These are phyloP conservation scores for Sporothrix pseudoabietina DNA, from an alignment of 2,329 filamentous ascomycete genomes.

Conservation along the genomic window DNA sequence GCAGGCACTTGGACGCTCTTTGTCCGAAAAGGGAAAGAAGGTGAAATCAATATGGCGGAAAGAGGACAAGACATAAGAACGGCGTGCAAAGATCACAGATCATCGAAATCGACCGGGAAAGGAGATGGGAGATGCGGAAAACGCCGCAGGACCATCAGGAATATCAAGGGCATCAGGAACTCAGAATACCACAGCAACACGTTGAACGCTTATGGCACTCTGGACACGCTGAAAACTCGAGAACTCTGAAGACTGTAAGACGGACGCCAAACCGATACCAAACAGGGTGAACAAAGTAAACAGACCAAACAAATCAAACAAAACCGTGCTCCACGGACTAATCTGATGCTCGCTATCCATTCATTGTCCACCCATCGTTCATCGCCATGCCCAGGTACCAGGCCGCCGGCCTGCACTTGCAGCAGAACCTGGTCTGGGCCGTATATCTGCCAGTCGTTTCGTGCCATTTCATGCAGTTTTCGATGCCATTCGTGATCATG, in stretches of 20 bases:
- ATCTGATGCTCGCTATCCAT: no score
- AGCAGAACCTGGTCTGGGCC: not conserved
- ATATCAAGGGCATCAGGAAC: no score
- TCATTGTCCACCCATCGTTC: not conserved
- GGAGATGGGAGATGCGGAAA: not conserved
- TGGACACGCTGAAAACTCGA: not conserved
- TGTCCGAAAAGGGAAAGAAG: slow-evolving; percentile 5
- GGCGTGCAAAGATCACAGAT: not conserved
- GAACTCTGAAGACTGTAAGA: not conserved
- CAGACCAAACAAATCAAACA: no score
- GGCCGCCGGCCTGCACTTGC: not conserved
- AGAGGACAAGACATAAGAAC: slow-evolving; percentile 2
- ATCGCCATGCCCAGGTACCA: not conserved
- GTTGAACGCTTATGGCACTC: no score
- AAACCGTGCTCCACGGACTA: not conserved
- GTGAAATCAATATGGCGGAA: slow-evolving; percentile 8
- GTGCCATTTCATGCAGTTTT: not conserved
- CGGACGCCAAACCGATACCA: not conserved
- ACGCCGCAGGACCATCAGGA: not conserved
- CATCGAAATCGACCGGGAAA: not conserved
- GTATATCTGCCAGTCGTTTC: not conserved
- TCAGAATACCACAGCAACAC: slow-evolving; percentile 2
- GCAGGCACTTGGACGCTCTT: not conserved
- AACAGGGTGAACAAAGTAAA: not conserved
- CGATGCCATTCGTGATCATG: not conserved